Base-by-base conservation (phyloP, 2,329 filamentous ascomycete genomes). In the Aspergillus ibericus region DNA sequence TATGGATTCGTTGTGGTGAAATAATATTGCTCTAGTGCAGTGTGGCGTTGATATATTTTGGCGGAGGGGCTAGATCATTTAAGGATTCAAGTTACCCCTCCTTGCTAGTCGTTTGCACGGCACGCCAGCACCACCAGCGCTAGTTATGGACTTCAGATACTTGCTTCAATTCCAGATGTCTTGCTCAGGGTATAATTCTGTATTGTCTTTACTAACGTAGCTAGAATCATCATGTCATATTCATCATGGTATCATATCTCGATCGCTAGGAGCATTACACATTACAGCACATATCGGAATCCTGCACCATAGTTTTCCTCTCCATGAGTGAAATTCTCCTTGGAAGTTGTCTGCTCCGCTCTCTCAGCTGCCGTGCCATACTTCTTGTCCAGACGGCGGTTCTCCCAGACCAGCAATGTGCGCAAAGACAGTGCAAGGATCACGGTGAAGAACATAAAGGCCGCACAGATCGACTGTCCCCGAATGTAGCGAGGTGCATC, bases 401-500 rank as follows among this genome's bases (percentile, higher is more conserved):
- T 90, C 74, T 89, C 83, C 72, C 79, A 81, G 13, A 78, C 78
- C 18, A 89, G 76, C 20, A 88, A 71, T 6, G 77, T 75, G 5
- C 86, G 79, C 40, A 88, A 69, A 1, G 75, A 55, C 0, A 87
- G 63, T 0, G 85, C 85, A 5, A 89, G 69, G 0, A 81, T 58
- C 0, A 79, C 83, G 0, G 85, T 86, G 44, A 89, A 75, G 6
- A 88, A 71, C 72, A 87, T 88, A 42, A 89, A 84, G 0, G 78
- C 81, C 0, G 86, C 82, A 62, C 87, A 88, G 3, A 88, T 82
- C 56, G 78, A 78, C 73, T 83, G 82, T 0, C 88, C 87, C 1
- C 83, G 85, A 1, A 77, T 66, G 60, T 78, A 83, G 5, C 76
- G 74, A 10, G 82, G 82, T 10, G 70, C 73, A 46, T 83, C 78